phyloP scores from a whole-genome alignment of 768 basidiomycete genomes.

The Lactarius tabidus region DNA sequence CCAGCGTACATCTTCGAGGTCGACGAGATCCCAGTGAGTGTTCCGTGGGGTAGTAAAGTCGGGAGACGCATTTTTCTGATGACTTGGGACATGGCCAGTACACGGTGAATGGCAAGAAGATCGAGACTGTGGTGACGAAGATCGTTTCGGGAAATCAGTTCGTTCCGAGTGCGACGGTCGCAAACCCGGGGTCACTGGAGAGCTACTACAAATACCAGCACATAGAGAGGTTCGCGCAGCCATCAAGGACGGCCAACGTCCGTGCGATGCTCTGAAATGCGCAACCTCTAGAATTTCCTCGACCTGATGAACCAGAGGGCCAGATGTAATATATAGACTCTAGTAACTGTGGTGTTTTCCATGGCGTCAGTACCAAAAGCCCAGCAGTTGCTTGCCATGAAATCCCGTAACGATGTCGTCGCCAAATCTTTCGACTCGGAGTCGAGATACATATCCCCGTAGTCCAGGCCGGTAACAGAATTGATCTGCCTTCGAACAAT shows the following conservation, averaged over 20 bases:
- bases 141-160: slow-evolving; percentile 64
- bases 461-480: too few species aligned
- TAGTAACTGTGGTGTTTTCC: too few species aligned
- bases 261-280: slow-evolving; percentile 1
- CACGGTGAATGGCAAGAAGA: slow-evolving; percentile 74
- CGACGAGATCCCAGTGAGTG: slow-evolving; percentile 62
- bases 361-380: too few species aligned
- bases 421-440: too few species aligned
- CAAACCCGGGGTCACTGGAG: slow-evolving; percentile 63
- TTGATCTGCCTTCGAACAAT: too few species aligned
- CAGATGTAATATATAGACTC: too few species aligned
- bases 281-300: too few species aligned
- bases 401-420: too few species aligned
- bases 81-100: slow-evolving; percentile 49
- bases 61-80: too few species aligned
- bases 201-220: slow-evolving; percentile 61
- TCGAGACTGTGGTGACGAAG: slow-evolving; percentile 76
- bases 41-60: background rate
- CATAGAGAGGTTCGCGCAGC: slow-evolving; percentile 36
- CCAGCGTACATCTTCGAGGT: slow-evolving; percentile 64
- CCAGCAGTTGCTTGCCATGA: too few species aligned
- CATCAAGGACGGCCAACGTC: background rate
- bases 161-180: slow-evolving; percentile 69
- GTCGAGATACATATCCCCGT: too few species aligned
- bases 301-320: too few species aligned